Evolutionary conservation across 148 eudicot species (phyloP).

Genomic region (Rhododendron molle): DNA sequence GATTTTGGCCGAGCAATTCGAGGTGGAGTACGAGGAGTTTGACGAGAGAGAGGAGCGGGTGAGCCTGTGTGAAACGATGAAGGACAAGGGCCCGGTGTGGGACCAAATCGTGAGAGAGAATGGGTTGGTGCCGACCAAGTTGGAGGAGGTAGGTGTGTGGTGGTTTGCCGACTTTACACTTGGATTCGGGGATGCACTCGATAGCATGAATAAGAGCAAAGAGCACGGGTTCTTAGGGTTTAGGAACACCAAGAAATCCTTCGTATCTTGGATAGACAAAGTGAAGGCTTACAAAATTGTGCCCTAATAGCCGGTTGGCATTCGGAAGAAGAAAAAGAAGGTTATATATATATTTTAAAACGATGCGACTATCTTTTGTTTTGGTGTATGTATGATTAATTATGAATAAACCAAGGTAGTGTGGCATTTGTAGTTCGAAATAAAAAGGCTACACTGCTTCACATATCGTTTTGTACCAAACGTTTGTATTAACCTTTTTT

Average conservation of each 20-base stretch:
- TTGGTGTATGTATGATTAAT: neutral
- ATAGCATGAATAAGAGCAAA: slow-evolving; percentile 14
- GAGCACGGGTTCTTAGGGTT: slow-evolving; percentile 14
- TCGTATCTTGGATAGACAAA: neutral
- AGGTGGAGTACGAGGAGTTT: slow-evolving; percentile 9
- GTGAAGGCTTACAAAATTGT: slow-evolving; percentile 1
- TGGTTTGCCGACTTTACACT: neutral
- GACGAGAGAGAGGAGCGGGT: neutral
- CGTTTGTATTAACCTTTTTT: neutral
- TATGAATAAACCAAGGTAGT: no score
- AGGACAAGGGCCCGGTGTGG: slow-evolving; percentile 12
- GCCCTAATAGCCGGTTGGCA: neutral
- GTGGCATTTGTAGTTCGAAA: no score
- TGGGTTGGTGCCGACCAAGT: neutral
- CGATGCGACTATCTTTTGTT: neutral
- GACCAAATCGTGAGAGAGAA: neutral
- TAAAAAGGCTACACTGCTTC: neutral
- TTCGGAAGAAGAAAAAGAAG: no score
- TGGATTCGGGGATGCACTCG: neutral
- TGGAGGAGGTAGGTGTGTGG: slow-evolving; percentile 11
- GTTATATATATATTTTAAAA: no score
- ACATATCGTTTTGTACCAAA: neutral
- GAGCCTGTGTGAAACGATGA: slow-evolving; percentile 16
- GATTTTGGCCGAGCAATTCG: slow-evolving; percentile 8
- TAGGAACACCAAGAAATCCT: slow-evolving; percentile 2